Conservation (phyloP, 1,284 basidiomycete species). For the Naganishia albida region DNA sequence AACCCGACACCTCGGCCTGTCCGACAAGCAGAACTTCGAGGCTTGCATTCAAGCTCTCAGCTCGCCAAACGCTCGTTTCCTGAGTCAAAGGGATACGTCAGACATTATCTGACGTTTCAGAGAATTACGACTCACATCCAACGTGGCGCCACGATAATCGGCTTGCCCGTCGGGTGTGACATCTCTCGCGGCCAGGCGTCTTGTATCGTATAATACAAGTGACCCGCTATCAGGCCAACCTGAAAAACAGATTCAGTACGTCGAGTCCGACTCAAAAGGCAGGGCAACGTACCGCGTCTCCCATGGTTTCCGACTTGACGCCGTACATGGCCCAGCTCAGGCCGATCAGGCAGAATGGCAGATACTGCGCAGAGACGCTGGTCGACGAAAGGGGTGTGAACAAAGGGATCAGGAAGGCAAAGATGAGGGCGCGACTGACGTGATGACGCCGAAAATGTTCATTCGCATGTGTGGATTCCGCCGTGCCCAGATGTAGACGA, state of each 20-base stretch:
- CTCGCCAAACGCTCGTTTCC: constrained; percentile 22
- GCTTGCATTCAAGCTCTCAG: constrained; percentile 1
- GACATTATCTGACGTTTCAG: background rate
- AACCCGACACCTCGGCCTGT: background rate
- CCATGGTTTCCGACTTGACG: constrained; percentile 78
- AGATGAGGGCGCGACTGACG: constrained; percentile 52
- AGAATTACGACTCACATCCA: constrained; percentile 30
- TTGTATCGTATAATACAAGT: constrained; percentile 87
- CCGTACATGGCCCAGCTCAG: constrained; percentile 77
- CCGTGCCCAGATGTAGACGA: constrained; percentile 95
- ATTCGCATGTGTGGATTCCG: constrained; percentile 92
- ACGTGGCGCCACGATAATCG: constrained; percentile 47
- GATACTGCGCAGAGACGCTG: constrained; percentile 86
- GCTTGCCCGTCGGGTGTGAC: constrained; percentile 59
- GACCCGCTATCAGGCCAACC: constrained; percentile 81
- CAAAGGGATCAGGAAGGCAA: background rate
- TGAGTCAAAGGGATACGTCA: background rate
- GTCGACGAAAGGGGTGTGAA: background rate
- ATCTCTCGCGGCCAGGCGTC: constrained; percentile 95
- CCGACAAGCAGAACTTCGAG: background rate
- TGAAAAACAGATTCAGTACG: too few species aligned
- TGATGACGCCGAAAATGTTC: constrained; percentile 89
- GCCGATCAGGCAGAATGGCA: constrained; percentile 59
- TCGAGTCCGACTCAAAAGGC: too few species aligned
- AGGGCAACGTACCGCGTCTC: constrained; percentile 66